These are phyloP conservation scores for Saccharomycopsis oosterbeekiorum DNA, from an alignment of 805 yeast genomes.

Conservation along the genomic window DNA sequence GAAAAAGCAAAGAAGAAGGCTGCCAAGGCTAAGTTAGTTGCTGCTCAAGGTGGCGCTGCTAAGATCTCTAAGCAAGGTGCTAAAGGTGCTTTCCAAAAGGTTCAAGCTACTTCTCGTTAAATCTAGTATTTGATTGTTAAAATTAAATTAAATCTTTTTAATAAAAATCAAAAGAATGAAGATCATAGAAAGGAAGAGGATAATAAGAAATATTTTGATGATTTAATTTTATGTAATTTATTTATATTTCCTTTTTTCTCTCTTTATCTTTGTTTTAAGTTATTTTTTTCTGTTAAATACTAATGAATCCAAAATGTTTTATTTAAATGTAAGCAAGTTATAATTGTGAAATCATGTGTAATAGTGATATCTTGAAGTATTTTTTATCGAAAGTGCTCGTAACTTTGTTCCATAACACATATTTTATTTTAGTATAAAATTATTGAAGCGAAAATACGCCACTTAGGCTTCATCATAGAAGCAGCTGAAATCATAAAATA, in stretches of 20 bases:
- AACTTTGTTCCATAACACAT: neutral
- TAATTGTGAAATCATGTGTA: neutral
- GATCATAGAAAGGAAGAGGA: neutral
- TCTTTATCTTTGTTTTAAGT: neutral
- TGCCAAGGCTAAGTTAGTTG: constrained; percentile 75
- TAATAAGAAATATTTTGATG: neutral
- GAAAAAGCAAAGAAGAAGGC: constrained; percentile 93
- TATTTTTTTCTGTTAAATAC: neutral
- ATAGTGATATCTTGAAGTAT: too few species aligned
- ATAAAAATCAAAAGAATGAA: neutral
- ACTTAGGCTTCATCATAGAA: too few species aligned
- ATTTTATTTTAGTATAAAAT: too few species aligned
- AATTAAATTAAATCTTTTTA: constrained; percentile 5
- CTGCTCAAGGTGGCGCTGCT: constrained; percentile 49
- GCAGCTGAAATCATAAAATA: too few species aligned
- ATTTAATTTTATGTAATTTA: neutral
- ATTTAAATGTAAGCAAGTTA: neutral
- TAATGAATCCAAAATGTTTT: neutral
- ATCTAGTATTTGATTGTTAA: constrained; percentile 12
- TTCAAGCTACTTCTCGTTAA: constrained; percentile 95
- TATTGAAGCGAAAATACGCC: too few species aligned
- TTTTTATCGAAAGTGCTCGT: neutral
- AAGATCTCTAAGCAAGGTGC: constrained; percentile 91
- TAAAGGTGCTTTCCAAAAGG: constrained; percentile 97
- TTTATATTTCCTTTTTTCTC: neutral